Evolutionary conservation across 106 monocot species (phyloP), one percentile per base, ranked within the genome.

Genomic region (Acorus gramineus): DNA sequence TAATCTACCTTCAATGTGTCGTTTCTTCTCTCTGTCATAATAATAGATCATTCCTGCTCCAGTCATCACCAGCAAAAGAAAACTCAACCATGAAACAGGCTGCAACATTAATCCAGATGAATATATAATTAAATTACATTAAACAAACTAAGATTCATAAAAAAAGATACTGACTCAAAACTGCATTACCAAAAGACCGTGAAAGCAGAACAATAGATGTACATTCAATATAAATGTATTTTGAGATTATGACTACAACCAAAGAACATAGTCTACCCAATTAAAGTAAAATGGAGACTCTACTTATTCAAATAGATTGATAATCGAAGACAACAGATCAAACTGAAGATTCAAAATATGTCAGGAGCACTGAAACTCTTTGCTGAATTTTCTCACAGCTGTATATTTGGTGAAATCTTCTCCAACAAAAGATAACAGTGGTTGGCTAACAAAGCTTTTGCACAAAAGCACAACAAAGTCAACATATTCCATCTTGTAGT

Each of bases 21-120:
- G 77, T 60, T 83, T 91, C 85, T 98, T 91, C 69, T 91, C 96
- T 67, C 72, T 80, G 63, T 98, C 96, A 71, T 85, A 98, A 69
- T 88, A 98, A 57, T 85, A 66, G 55, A 85, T 65, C 60, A 98
- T 69, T 63, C 91, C 96, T 57, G 83, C 82, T 65, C 91, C 96
- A 6, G 96, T 98, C 47, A 87, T 48, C 46, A 98, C 71, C 55
- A 98, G 78, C 63, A 98, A 79, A 60, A 85, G 42, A 81, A 98
- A 79, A 70, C 91, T 98, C 64, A 85, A 63, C 87, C 91, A 98
- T 46, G 96, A 86, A 2, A 98, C 91, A 11, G 96, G 96, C 96
- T 98, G 82, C 72, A 84, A 14, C 4, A 69, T 11, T 4, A 44
- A 66, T 6, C 7, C 44, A 59, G 8, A 63, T 0, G 66, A 4